phyloP scores from a whole-genome alignment of 202 grass and related monocot species.

The Saccharum hybrid region DNA sequence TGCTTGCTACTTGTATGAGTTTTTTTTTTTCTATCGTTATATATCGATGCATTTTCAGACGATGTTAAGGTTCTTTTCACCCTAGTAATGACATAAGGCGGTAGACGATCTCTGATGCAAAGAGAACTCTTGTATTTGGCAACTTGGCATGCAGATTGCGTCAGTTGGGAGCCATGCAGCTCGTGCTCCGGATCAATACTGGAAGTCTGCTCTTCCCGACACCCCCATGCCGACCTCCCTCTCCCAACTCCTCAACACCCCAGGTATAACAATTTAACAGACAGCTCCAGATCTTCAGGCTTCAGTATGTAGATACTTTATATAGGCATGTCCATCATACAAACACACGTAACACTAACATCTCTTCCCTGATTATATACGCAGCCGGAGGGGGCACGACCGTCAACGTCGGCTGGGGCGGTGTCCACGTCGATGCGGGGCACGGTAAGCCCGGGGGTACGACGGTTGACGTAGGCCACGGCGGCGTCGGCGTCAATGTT shows the following conservation, averaged over 20 bases:
- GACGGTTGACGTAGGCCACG: slow-evolving; percentile 55
- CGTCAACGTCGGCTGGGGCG: slow-evolving; percentile 62
- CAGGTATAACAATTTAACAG: slow-evolving; percentile 36
- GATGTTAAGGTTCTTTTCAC: background rate
- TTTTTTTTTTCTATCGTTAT: no score
- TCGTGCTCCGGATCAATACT: slow-evolving; percentile 67
- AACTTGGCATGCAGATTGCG: slow-evolving; percentile 53
- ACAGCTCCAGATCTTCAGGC: background rate
- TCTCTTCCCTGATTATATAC: slow-evolving; percentile 8
- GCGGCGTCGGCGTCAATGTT: slow-evolving; percentile 53
- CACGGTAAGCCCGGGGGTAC: slow-evolving; percentile 55
- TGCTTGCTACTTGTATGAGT: background rate
- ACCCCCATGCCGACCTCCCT: slow-evolving; percentile 78
- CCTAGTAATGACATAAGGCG: background rate
- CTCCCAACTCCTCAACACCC: slow-evolving; percentile 55
- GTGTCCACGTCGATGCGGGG: slow-evolving; percentile 57
- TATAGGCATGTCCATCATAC: background rate
- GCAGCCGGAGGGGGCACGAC: slow-evolving; percentile 32
- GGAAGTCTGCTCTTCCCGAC: slow-evolving; percentile 63
- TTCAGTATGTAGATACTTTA: background rate
- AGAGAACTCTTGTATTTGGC: background rate
- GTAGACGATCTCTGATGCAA: background rate
- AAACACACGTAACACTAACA: background rate
- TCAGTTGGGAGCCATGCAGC: slow-evolving; percentile 77
- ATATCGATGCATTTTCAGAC: background rate